Evolutionary conservation across 2,329 filamentous ascomycete genomes (phyloP), one percentile per base, ranked within the genome.

Genomic region (Harringtonia aguacate): DNA sequence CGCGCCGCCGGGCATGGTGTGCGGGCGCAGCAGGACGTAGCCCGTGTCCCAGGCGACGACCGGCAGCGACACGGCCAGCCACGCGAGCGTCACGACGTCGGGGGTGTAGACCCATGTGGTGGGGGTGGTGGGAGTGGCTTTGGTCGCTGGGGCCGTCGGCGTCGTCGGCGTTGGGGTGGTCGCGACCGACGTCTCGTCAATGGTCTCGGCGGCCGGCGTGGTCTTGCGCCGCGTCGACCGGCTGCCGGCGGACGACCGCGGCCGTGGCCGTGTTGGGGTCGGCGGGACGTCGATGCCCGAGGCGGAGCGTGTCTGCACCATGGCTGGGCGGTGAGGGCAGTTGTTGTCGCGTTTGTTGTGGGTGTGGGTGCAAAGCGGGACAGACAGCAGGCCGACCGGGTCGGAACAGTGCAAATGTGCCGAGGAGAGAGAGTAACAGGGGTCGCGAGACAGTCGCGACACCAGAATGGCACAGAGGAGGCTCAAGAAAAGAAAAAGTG

Each of bases 41-140:
- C 69, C 67, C 27, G 75, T 76, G 65, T 95, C 88, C 88, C 88
- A 94, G 41, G 77, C 57, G 39, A 94, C 86, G 48, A 94, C 72
- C 2, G 85, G 86, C 15, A 92, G 65, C 18, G 84, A 88, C 48
- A 90, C 50, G 46, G 72, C 62, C 22, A 94, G 70, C 87, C 87
- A 94, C 50, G 79, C 52, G 36, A 86, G 71, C 20, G 68, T 73
- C 1, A 58, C 44, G 2, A 54, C 47, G 8, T 67, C 61, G 6
- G 74, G 73, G 6, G 61, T 55, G 61, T 78, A 73, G 27, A 58
- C 50, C 65, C 65, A 75, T 37, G 44, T 33, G 24, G 41, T 46
- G 27, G 50, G 36, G 37, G 52, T 44, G 42, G 38, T 2, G 8
- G 35, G 5, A 8, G 43, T 13, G 17, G 35, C 36, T 27, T 27